Evolutionary conservation across 2,329 filamentous ascomycete species (phyloP).

Genomic region (Phialophora verrucosa): DNA sequence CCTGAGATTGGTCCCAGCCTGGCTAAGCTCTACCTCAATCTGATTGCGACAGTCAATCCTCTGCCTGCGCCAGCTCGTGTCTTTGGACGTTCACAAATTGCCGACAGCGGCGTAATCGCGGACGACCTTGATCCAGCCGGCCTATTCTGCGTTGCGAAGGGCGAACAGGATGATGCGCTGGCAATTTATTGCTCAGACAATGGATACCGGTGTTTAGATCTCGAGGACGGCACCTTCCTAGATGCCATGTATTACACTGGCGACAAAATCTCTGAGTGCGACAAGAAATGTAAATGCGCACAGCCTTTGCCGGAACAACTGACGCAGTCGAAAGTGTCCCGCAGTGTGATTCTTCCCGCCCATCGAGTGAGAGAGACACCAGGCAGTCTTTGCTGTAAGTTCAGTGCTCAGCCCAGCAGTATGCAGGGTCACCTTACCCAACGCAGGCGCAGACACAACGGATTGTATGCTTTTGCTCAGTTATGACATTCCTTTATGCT

Average conservation of each 20-base stretch:
- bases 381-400: constrained; percentile 39
- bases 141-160: not conserved
- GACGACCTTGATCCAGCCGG: not conserved
- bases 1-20: constrained; percentile 44
- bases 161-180: not conserved
- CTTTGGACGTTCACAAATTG: not conserved
- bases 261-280: not conserved
- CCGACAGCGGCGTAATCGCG: not conserved
- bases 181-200: not conserved
- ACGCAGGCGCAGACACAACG: constrained; percentile 44
- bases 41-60: constrained; percentile 41
- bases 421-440: constrained; percentile 10
- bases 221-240: not conserved
- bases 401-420: not conserved
- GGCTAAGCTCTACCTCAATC: constrained; percentile 42
- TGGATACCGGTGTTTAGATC: not conserved
- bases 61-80: constrained; percentile 14
- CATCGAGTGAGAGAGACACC: constrained; percentile 14
- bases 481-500: constrained; percentile 56
- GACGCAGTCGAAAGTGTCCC: not conserved
- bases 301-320: not conserved
- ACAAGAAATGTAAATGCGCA: not conserved
- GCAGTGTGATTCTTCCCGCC: not conserved
- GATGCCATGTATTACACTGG: not conserved
- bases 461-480: constrained; percentile 51